Percentiles rank a stretch among this genome's conserved stretches.
Evolutionary conservation across 2,329 filamentous ascomycete species (phyloP).

Genomic region (Ascochyta fabae): DNA sequence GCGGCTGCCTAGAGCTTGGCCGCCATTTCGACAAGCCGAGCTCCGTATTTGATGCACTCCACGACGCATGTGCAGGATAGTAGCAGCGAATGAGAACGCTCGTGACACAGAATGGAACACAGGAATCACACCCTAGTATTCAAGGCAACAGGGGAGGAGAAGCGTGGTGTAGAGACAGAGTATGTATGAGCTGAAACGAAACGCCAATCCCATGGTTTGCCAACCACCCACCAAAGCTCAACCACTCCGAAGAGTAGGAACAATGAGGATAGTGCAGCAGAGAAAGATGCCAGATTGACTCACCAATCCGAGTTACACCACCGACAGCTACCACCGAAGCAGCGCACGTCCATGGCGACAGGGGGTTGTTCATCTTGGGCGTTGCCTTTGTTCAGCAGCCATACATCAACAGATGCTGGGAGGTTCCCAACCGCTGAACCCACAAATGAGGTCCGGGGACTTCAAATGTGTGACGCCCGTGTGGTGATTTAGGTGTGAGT

Average conservation of each 20-base stretch:
- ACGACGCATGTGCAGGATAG: neutral
- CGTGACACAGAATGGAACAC: neutral
- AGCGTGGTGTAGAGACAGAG: neutral
- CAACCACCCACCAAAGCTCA: constrained; percentile 33
- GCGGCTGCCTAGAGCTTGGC: constrained; percentile 3
- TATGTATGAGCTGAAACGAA: constrained; percentile 46
- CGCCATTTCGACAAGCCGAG: neutral
- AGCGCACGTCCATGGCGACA: constrained; percentile 10
- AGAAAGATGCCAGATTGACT: constrained; percentile 44
- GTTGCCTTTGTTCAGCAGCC: constrained; percentile 47
- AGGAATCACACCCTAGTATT: neutral
- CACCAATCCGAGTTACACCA: constrained; percentile 19
- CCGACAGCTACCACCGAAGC: constrained; percentile 20
- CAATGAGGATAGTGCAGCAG: constrained; percentile 33
- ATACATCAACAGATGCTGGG: constrained; percentile 33
- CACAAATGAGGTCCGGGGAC: constrained; percentile 37
- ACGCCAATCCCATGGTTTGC: constrained; percentile 37
- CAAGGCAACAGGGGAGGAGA: neutral
- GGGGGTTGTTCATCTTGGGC: constrained; percentile 37
- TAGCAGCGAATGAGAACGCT: neutral
- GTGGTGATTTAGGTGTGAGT: neutral
- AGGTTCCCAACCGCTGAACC: constrained; percentile 38
- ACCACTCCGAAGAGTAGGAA: constrained; percentile 23
- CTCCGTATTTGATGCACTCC: neutral
- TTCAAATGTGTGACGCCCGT: constrained; percentile 9